Conservation (phyloP, 169 alveolate genomes). For the Babesia ovata region DNA sequence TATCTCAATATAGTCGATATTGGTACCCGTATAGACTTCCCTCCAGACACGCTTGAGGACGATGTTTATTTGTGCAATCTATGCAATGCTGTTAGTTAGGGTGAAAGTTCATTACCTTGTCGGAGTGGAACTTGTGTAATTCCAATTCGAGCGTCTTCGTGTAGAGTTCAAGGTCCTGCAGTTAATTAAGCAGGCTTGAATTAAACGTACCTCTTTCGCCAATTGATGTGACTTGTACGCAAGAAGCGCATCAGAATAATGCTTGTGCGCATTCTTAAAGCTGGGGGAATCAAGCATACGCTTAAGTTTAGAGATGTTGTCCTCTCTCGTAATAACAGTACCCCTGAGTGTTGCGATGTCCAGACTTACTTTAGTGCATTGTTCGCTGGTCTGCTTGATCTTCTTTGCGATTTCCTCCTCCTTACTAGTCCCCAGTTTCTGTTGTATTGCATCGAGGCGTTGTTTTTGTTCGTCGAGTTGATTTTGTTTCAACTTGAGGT, state of each 20-base stretch:
- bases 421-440: conserved; percentile 30
- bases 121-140: conserved; percentile 71
- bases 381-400: conserved; percentile 10
- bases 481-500: conserved; percentile 38
- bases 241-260: conserved; percentile 31
- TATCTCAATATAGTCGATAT: conserved; percentile 88
- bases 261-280: conserved; percentile 21
- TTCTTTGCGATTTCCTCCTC: conserved; percentile 8
- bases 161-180: conserved; percentile 58
- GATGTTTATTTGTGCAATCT: conserved; percentile 94
- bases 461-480: conserved; percentile 52
- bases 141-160: conserved; percentile 70
- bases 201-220: conserved; percentile 42
- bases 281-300: conserved; percentile 7
- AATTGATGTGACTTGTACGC: conserved; percentile 29
- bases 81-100: neutral
- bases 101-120: conserved; percentile 26
- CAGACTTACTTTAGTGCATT: conserved; percentile 6
- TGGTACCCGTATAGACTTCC: conserved; percentile 92
- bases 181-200: neutral
- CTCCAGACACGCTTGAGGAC: conserved; percentile 94
- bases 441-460: conserved; percentile 41
- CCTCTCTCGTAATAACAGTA: conserved; percentile 37
- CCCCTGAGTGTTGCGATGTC: conserved; percentile 58
- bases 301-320: conserved; percentile 19